Percentiles rank a stretch among this genome's conserved stretches.
Conservation (phyloP, 495 filamentous ascomycete genomes). For the Aspergillus kassunensis region DNA sequence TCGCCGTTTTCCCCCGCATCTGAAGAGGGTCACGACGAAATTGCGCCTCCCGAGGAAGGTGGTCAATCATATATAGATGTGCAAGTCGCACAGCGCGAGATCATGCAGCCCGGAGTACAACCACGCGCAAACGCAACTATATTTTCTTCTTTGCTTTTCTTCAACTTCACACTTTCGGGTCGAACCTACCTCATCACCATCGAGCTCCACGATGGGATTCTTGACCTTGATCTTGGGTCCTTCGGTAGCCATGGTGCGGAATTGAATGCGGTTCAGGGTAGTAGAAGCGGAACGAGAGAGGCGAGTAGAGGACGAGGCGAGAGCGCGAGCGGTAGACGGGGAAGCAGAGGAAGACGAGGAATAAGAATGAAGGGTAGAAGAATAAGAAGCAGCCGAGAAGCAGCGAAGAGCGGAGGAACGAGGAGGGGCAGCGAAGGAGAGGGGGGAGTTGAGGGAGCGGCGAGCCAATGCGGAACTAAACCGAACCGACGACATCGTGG, state of each 20-base stretch:
- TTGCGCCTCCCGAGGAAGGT: conserved; percentile 17
- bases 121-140: neutral
- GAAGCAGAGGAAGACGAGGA: conserved; percentile 19
- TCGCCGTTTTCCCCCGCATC: conserved; percentile 39
- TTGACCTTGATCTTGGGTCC: conserved; percentile 88
- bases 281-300: conserved; percentile 27
- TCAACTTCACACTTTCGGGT: neutral
- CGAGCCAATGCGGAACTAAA: conserved; percentile 43
- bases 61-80: conserved; percentile 23
- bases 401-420: conserved; percentile 24
- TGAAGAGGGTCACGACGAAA: conserved; percentile 25
- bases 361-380: conserved; percentile 13
- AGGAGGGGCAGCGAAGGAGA: conserved; percentile 30
- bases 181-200: conserved; percentile 77
- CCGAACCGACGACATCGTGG: conserved; percentile 36
- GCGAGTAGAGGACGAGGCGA: conserved; percentile 28
- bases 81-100: conserved; percentile 22
- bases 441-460: conserved; percentile 33
- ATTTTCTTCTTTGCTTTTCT: conserved; percentile 1
- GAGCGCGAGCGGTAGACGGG: conserved; percentile 17
- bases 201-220: conserved; percentile 95
- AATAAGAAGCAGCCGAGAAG: conserved; percentile 17
- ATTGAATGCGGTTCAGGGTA: conserved; percentile 31
- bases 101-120: conserved; percentile 4
- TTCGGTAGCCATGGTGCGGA: conserved; percentile 46